Evolutionary conservation across 148 eudicot species (phyloP), one percentile per base, ranked within the genome.

Genomic region (Spergularia marina): DNA sequence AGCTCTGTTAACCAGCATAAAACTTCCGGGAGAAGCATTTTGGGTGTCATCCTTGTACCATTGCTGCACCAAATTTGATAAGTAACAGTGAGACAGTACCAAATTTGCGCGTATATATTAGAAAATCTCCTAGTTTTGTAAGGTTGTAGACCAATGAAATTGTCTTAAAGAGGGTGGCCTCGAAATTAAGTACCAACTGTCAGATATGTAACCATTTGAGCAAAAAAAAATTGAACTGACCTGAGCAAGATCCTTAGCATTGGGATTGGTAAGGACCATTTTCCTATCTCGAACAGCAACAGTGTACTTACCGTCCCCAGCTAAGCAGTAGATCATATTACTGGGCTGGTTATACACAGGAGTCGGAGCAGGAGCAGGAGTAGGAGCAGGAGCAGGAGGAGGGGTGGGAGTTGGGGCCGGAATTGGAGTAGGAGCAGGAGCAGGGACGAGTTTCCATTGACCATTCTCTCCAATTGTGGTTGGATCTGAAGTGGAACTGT

Each of bases 41-140:
- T 23, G 40, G 65, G 14, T 61, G 36, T 61, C 65, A 61, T 61
- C 65, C 17, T 61, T 61, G 65, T 61, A 61, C 65, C 65, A 61
- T 7, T 61, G 65, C 65, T 61, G 39, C 65, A 30, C 17, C 7
- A 4, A 61, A 23, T 23, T 16, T 55, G 5, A 15, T 55, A 55
- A 55, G 20, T 55, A 3, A 55, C 15, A 14, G 4, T 15, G 20
- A 30, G 36, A 30, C 4, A 30, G 36, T 30, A 30, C 36, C 36
- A 30, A 30, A 2, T 30, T 30, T 30, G 36, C 36, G 4, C 2
- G 36, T 30, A 2, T 30, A 30, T 30, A 30, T 30, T 30, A 30
- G 25, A 41, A 41, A 41, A 41, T 41, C 44, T 5, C 8, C 44
- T 4, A 7, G 44, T 41, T 41, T 41, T 41, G 44, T 41, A 41